These are phyloP conservation scores for Kwoniella botswanensis DNA, from an alignment of 768 basidiomycete species.

Conservation along the genomic window DNA sequence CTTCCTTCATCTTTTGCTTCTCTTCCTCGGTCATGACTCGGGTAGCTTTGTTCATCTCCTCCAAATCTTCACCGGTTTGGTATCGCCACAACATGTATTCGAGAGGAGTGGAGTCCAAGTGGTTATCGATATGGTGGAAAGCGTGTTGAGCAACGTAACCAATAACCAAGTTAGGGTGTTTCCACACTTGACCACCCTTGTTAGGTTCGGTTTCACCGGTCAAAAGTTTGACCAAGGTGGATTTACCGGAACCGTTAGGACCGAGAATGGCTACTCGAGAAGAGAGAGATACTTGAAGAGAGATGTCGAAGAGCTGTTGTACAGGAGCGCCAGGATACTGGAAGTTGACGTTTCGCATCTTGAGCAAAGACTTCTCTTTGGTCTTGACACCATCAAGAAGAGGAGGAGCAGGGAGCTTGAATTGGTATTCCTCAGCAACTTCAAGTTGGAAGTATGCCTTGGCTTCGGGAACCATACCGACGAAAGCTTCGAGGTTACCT, in stretches of 20 bases:
- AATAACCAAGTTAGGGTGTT: slow-evolving; percentile 99
- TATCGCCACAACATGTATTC: slow-evolving; percentile 99
- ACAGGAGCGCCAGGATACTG: slow-evolving; percentile 85
- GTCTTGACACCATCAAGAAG: slow-evolving; percentile 99
- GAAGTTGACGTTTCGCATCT: slow-evolving; percentile 98
- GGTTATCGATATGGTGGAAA: slow-evolving; percentile 98
- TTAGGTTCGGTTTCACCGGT: slow-evolving; percentile 96
- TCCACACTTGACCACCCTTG: slow-evolving; percentile 97
- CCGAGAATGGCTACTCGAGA: slow-evolving; percentile 98
- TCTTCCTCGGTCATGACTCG: slow-evolving; percentile 88
- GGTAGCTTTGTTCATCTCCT: slow-evolving; percentile 91
- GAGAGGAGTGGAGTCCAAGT: slow-evolving; percentile 97
- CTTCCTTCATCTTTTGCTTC: slow-evolving; percentile 95
- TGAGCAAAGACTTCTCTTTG: slow-evolving; percentile 94
- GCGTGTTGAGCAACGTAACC: slow-evolving; percentile 99
- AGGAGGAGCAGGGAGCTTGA: slow-evolving; percentile 96
- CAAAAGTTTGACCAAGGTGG: slow-evolving; percentile 93
- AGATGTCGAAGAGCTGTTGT: slow-evolving; percentile 92
- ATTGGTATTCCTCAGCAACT: slow-evolving; percentile 95
- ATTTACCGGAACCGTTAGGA: slow-evolving; percentile 97
- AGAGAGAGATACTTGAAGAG: slow-evolving; percentile 94
- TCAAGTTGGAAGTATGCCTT: slow-evolving; percentile 97
- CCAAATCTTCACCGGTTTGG: slow-evolving; percentile 98
- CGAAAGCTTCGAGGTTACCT: slow-evolving; percentile 93
- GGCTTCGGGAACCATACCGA: slow-evolving; percentile 92